Evolutionary conservation across 192 early-diverging fungal genomes (phyloP), one percentile per base, ranked within the genome.

Genomic region (Backusella tuberculispora): DNA sequence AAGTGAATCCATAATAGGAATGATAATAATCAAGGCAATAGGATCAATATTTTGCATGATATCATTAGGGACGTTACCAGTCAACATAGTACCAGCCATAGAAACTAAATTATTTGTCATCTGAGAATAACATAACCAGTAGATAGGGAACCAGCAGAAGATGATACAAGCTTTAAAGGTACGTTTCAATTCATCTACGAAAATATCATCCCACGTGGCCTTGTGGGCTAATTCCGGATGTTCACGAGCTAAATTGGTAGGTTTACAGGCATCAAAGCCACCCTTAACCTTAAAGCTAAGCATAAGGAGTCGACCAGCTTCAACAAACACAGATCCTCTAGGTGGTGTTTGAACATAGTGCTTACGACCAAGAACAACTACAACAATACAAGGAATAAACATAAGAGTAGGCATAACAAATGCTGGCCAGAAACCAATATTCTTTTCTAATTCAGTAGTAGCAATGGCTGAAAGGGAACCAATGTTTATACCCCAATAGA

Each of bases 401-500:
- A 78, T 73, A 13, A 72, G 44, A 17, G 70, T 68, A 24, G 91
- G 88, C 48, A 90, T 74, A 63, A 88, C 70, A 76, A 79, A 92
- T n/a, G 91, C 89, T 14, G 85, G 69, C 72, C 88, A 83, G 74
- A 88, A 92, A 40, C 84, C 83, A 72, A 83, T 78, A 81, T 89
- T 83, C 80, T 90, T 90, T 66, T 90, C 90, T 0, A 88, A 76
- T 76, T 75, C 85, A 74, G 87, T 88, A 69, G 78, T 88, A 42
- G 81, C 85, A 67, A 84, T 90, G 66, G 84, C 87, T 70, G 80
- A 89, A 63, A 94, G 82, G 12, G 88, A 85, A 37, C 92, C 92
- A 50, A 91, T 40, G 74, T 92, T 92, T 74, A 94, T 92, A 43
- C 89, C 85, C 85, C 87, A 88, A 81, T 96, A 96, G 80, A 96